A percentile compares a stretch with the other conserved stretches of the same genome.
phyloP scores from a whole-genome alignment of 2,329 filamentous ascomycete species.

The Hymenoscyphus fructigenus region DNA sequence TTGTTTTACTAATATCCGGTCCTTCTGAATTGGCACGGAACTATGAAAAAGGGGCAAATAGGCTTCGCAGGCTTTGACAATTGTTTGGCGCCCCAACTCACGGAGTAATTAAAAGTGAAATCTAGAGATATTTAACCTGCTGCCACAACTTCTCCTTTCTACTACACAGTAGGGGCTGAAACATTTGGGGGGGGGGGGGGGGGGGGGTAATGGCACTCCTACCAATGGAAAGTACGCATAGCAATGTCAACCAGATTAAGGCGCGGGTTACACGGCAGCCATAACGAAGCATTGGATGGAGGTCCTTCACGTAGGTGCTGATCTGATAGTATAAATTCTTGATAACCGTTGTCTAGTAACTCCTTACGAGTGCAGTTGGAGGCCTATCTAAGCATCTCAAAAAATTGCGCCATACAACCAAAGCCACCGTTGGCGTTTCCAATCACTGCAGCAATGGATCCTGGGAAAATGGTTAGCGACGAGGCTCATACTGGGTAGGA shows the following conservation, averaged over 20 bases:
- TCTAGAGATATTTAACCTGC: constrained; percentile 8
- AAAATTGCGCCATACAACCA: constrained; percentile 7
- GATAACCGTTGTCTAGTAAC: not conserved
- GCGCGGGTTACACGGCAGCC: not conserved
- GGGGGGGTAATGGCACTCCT: not conserved
- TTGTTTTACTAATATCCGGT: not conserved
- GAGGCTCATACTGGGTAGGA: not conserved
- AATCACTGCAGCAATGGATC: constrained; percentile 35
- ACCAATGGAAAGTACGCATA: constrained; percentile 1
- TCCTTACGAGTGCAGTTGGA: not conserved
- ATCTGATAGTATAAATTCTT: not conserved
- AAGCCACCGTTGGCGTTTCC: constrained; percentile 12
- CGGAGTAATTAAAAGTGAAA: not conserved
- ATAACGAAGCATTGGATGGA: not conserved
- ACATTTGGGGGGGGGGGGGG: constrained; percentile 7
- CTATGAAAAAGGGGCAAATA: not conserved
- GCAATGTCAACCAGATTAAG: constrained; percentile 1
- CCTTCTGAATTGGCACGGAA: not conserved
- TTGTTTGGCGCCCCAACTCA: not conserved
- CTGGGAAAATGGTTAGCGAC: constrained; percentile 24
- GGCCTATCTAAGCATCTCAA: not conserved
- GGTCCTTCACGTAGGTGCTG: not conserved
- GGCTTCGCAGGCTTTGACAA: not conserved
- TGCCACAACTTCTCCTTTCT: constrained; percentile 4
- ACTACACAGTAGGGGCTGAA: constrained; percentile 4